Evolutionary conservation across 176 grass and related monocot genomes (phyloP).

Genomic region (Oryza glaberrima): DNA sequence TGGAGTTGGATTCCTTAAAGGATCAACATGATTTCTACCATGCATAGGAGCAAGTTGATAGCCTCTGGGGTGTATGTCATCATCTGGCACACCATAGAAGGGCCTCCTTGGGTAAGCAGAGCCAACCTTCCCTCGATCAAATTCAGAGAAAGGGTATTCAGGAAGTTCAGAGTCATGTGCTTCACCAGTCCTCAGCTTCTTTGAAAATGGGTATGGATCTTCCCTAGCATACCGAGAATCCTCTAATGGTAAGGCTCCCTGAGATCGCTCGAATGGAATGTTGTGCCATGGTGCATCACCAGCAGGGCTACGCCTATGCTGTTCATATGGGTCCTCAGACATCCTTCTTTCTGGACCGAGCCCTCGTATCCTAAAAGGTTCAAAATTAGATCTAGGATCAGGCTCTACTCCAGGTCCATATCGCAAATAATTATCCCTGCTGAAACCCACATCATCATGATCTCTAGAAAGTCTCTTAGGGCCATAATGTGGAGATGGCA

Average conservation of each 20-base stretch:
- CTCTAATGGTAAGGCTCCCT: conserved; percentile 50
- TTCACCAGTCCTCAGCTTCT: conserved; percentile 54
- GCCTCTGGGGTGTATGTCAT: conserved; percentile 41
- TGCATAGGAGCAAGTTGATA: conserved; percentile 29
- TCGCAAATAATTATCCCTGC: conserved; percentile 46
- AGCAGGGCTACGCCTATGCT: conserved; percentile 46
- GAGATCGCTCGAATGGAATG: conserved; percentile 53
- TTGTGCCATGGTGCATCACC: conserved; percentile 51
- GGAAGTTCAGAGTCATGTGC: conserved; percentile 79
- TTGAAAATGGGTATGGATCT: conserved; percentile 52
- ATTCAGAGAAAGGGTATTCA: conserved; percentile 86
- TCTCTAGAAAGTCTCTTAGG: conserved; percentile 44
- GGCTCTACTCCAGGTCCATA: conserved; percentile 38
- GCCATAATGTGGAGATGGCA: conserved; percentile 35
- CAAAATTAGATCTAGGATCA: conserved; percentile 38
- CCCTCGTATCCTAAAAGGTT: conserved; percentile 46
- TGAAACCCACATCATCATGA: conserved; percentile 48
- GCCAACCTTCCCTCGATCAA: conserved; percentile 48
- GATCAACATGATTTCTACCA: conserved; percentile 46
- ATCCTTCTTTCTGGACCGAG: conserved; percentile 55
- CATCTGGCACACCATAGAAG: conserved; percentile 47
- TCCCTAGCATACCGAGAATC: conserved; percentile 60
- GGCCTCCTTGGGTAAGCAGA: conserved; percentile 49
- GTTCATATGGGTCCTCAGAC: conserved; percentile 58
- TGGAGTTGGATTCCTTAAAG: conserved; percentile 55